These are phyloP conservation scores for Populus davidiana DNA, from an alignment of 345 rosid species.

Conservation along the genomic window DNA sequence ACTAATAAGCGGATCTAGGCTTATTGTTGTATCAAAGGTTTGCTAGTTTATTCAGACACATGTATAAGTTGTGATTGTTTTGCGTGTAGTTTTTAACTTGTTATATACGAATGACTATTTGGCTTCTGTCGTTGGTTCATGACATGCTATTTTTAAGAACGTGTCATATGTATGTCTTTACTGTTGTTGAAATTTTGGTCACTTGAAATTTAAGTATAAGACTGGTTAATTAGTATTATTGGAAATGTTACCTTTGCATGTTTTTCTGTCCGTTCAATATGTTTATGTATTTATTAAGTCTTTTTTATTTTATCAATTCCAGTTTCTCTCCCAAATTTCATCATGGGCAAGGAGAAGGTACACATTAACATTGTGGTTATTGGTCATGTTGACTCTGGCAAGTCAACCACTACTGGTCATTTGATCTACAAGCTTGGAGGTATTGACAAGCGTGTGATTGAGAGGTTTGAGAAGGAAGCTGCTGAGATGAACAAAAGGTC, in stretches of 20 bases:
- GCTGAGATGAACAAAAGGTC: conserved; percentile 84
- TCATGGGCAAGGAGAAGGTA: conserved; percentile 24
- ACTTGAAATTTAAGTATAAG: background rate
- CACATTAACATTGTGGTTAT: conserved; percentile 29
- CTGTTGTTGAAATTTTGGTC: background rate
- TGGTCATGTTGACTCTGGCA: conserved; percentile 50
- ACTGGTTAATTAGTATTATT: background rate
- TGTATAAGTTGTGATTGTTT: background rate
- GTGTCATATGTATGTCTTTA: no score
- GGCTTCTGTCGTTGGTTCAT: background rate
- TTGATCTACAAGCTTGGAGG: conserved; percentile 83
- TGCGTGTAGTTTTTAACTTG: no score
- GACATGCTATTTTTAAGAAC: background rate
- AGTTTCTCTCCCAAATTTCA: conserved; percentile 12
- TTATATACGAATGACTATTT: no score
- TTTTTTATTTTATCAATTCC: background rate
- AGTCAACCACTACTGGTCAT: conserved; percentile 70
- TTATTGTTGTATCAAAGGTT: background rate
- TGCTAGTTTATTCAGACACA: background rate
- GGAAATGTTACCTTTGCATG: background rate
- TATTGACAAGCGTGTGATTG: conserved; percentile 79
- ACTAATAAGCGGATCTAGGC: background rate
- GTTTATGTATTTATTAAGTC: no score
- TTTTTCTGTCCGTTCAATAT: no score
- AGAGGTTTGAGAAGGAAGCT: conserved; percentile 78